Base-by-base conservation (phyloP, 2,329 filamentous ascomycete genomes). In the Nectriaceae sp. region DNA sequence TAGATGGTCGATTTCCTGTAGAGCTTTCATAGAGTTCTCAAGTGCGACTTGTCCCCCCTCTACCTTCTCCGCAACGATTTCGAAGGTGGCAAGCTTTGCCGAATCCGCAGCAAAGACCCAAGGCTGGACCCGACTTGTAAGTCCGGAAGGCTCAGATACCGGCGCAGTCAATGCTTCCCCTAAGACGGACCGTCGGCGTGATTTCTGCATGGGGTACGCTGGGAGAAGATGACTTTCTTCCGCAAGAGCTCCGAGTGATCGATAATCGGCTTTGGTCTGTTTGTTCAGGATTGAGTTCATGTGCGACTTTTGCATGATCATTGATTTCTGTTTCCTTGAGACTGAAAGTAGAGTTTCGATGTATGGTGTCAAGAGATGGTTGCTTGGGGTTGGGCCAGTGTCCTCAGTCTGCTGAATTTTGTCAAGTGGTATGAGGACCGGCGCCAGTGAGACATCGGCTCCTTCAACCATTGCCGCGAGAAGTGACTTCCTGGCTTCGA, bases 201-300 rank as follows among this genome's bases (percentile, higher is more conserved):
- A 64, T 3, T 40, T 50, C 18, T 74, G 70, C 55, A 73, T 66
- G 1, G 79, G 75, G 53, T 83, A 74, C 8, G 71, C 67, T 2
- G 76, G 77, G 11, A 87, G 72, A 15, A 87, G 68, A 53, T 84
- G 81, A 57, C 83, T 87, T 60, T 86, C 83, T 41, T 86, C 78
- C 11, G 77, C 74, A 3, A 87, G 69, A 47, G 76, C 79, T 41
- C 76, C 74, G 6, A 87, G 67, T 2, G 69, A 62, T 61, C 80
- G 75, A 44, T 70, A 69, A 13, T 73, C 72, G 11, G 82, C 76
- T 50, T 77, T 77, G 19, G 73, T 69, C 53, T 83, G 75, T 52
- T 74, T 78, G 18, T 73, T 63, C 11, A 87, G 65, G 15, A 70
- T 63, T 15, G 71, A 62, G 49, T 75, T 79, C 40, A 84, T 67